Base-by-base conservation (phyloP, 768 basidiomycete species). In the Leccinum sublutescens region DNA sequence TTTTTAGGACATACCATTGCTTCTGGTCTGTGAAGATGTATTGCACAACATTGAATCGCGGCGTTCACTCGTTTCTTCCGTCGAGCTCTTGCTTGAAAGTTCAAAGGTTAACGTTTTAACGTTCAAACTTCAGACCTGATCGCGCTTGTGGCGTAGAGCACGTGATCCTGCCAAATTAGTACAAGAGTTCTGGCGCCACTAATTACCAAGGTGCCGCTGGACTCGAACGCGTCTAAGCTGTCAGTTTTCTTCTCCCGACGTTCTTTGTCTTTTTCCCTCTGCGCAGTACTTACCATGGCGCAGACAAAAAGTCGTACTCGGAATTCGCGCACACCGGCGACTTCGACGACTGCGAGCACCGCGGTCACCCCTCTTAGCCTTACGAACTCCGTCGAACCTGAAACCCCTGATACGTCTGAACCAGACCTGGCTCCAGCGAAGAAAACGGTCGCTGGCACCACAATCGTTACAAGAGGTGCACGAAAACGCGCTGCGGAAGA, bases 391-490 rank as follows among this genome's bases (percentile, higher is more conserved):
- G 74, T 75, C 45, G 73, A 78, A 66, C 68, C 71, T 31, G 79
- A 79, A 65, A 85, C 85, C 53, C 85, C 86, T 64, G 74, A 74
- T 45, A 85, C 84, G 31, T 86, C 85, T 25, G 75, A 74, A 38
- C 65, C 69, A 43, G 73, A 71, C 31, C 49, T 61, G 29, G n/a
- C n/a, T 43, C 10, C 17, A 5, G 29, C 36, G 23, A 54, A 66
- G 23, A 53, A 61, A n/a, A 34, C 36, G 11, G 25, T 54, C 15
- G 25, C 21, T 36, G 49, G 48, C 10, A 45, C 56, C 29, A 10
- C 56, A 38, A 2, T 54, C 15, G 23, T 51, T 36, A 63, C 55
- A 23, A 63, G 58, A 64, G 68, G 27, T 8, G 36, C 62, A 25
- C 62, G 64, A 56, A 76, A 74, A 50, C 75, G 74, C 50, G 59